phyloP scores from a whole-genome alignment of 306 rosid species.

The Malus sylvestris region DNA sequence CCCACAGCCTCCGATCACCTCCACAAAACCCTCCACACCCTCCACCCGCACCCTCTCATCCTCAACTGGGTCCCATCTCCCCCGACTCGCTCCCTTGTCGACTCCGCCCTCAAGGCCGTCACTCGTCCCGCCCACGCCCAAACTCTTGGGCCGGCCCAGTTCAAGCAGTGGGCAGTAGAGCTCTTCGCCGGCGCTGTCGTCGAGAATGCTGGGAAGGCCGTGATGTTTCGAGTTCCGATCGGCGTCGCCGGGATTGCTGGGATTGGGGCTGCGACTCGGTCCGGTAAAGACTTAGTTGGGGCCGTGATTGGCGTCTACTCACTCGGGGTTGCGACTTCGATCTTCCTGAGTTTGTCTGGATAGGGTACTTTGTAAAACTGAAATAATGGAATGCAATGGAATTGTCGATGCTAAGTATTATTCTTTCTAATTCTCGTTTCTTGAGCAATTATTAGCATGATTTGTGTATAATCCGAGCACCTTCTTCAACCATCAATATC shows the following conservation, averaged over 20 bases:
- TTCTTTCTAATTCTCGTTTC: too few species aligned
- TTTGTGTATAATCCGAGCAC: constrained; percentile 23
- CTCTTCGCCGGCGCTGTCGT: constrained; percentile 49
- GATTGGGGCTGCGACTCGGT: constrained; percentile 48
- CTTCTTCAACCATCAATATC: constrained; percentile 42
- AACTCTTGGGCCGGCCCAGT: constrained; percentile 26
- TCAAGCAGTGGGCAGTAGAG: constrained; percentile 61
- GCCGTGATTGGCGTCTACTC: constrained; percentile 59
- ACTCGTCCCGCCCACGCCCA: not conserved
- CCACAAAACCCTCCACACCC: constrained; percentile 33
- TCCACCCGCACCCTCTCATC: constrained; percentile 40
- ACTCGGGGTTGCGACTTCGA: constrained; percentile 48
- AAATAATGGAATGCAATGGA: too few species aligned
- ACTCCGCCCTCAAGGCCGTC: constrained; percentile 51
- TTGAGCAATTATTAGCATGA: too few species aligned
- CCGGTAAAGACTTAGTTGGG: constrained; percentile 40
- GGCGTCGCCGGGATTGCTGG: constrained; percentile 69
- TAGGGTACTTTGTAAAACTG: not conserved
- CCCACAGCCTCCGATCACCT: constrained; percentile 55
- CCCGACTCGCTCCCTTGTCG: constrained; percentile 51
- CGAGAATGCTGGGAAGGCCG: constrained; percentile 40
- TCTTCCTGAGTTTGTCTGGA: constrained; percentile 46
- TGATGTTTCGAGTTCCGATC: constrained; percentile 50
- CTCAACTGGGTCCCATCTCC: constrained; percentile 52
- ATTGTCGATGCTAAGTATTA: too few species aligned